These are phyloP conservation scores for Fusarium marasasianum DNA, from an alignment of 2,329 filamentous ascomycete genomes.

Conservation along the genomic window DNA sequence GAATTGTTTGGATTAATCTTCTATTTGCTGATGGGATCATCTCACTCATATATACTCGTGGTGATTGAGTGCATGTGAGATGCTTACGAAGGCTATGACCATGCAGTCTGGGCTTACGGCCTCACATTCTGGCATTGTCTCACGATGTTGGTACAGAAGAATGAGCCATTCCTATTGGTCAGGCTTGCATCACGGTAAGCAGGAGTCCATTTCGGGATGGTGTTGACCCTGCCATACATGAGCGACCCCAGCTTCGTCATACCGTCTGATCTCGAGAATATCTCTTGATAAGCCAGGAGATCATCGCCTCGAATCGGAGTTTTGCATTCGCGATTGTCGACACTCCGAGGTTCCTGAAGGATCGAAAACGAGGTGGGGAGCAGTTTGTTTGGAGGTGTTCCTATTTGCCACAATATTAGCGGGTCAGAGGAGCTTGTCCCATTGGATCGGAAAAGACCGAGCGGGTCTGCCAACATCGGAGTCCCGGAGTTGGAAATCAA, in stretches of 20 bases:
- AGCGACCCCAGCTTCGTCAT: neutral
- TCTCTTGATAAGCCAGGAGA: neutral
- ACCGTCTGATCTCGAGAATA: neutral
- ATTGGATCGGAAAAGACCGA: neutral
- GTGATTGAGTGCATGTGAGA: neutral
- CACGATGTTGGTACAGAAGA: too few relatives aligned
- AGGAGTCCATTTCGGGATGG: too few relatives aligned
- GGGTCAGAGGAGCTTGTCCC: neutral
- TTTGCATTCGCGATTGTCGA: neutral
- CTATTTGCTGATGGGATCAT: neutral
- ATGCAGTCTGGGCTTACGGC: neutral
- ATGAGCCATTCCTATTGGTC: neutral
- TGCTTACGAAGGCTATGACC: neutral
- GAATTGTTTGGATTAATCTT: neutral
- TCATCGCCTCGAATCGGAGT: neutral
- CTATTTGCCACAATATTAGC: neutral
- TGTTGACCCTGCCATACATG: neutral
- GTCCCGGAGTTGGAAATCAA: constrained; percentile 11
- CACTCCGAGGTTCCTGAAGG: neutral
- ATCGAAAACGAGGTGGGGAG: neutral
- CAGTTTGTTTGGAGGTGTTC: neutral
- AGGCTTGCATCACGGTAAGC: neutral
- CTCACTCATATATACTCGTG: neutral
- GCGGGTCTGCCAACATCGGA: neutral
- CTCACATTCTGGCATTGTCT: neutral